Evolutionary conservation across 139 green algal species (phyloP), one percentile per base, ranked within the genome.

Genomic region (Tetradesmus obliquus): DNA sequence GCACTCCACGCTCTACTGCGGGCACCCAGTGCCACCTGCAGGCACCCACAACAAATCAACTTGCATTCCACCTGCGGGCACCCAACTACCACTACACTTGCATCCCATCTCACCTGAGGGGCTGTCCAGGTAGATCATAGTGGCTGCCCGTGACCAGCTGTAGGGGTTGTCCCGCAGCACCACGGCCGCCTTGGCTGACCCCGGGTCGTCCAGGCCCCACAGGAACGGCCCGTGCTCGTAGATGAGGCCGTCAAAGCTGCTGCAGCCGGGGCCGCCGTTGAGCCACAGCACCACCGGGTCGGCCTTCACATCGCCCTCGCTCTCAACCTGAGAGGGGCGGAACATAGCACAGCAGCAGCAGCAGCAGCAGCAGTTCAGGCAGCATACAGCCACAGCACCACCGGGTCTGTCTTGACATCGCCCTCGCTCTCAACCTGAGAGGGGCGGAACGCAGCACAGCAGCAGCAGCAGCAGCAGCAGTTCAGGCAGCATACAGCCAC

Each of bases 211-310:
- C 54, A 32, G 13, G 5, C n/a, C 17, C 20, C 53, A 88, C 85
- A 82, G 62, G 71, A 90, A 84, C 3, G 86, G 86, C 15, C 86
- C 86, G 32, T 84, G 86, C 60, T 90, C 86, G 32, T 90, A 90
- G 7, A 84, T 71, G 53, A 90, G 58, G 20, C 69, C 94, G 74
- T 91, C 88, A 79, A 92, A 87, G 55, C 89, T 93, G 86, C 66
- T 89, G 89, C 89, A 92, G 53, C 92, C 88, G 7, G 88, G 88
- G 51, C 88, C 88, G 19, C 88, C 88, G 32, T 81, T 91, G 58
- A 91, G 88, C 89, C 89, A 92, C 24, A 92, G 83, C 62, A 94
- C 84, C 58, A 95, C 88, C 0, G 93, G 91, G 87, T 93, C 88
- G 15, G 79, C 85, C 10, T n/a, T 66, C 4, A 90, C 79, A 54